These are phyloP conservation scores for Leishmania major DNA, from an alignment of 208 protist species.

Conservation along the genomic window DNA sequence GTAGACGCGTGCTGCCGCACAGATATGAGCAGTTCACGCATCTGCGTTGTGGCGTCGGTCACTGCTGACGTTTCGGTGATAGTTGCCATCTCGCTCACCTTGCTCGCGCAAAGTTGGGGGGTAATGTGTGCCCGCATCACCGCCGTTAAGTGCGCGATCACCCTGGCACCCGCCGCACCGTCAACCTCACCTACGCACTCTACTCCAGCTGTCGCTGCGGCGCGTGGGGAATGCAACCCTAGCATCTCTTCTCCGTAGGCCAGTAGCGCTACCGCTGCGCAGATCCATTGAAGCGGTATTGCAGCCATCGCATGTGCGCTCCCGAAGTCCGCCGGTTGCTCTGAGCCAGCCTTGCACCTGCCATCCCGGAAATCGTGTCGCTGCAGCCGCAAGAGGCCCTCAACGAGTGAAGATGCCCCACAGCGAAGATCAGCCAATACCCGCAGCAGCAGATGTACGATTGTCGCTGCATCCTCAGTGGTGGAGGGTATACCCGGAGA, in stretches of 20 bases:
- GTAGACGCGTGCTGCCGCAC: slow-evolving; percentile 3
- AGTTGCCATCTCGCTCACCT: neutral
- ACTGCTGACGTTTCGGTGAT: neutral
- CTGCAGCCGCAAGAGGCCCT: slow-evolving; percentile 5
- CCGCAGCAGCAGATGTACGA: slow-evolving; percentile 11
- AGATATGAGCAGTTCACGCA: slow-evolving; percentile 8
- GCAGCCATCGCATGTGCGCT: neutral
- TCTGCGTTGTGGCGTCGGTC: slow-evolving; percentile 1
- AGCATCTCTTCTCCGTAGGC: slow-evolving; percentile 23
- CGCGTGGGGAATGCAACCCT: neutral
- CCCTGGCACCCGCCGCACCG: neutral
- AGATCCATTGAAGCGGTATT: slow-evolving; percentile 19
- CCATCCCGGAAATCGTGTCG: neutral
- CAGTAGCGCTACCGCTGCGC: slow-evolving; percentile 16
- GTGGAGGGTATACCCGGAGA: neutral
- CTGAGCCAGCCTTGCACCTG: neutral
- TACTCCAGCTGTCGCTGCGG: neutral
- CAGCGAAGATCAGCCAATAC: slow-evolving; percentile 21
- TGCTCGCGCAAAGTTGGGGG: neutral
- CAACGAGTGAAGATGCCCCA: slow-evolving; percentile 4
- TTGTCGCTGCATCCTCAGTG: neutral
- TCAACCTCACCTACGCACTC: neutral
- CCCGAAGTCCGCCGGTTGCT: neutral
- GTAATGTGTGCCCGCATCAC: slow-evolving; percentile 12
- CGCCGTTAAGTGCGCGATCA: neutral